Base-by-base conservation (phyloP, 352 stramenopile genomes). In the Hyphochytrium catenoides region DNA sequence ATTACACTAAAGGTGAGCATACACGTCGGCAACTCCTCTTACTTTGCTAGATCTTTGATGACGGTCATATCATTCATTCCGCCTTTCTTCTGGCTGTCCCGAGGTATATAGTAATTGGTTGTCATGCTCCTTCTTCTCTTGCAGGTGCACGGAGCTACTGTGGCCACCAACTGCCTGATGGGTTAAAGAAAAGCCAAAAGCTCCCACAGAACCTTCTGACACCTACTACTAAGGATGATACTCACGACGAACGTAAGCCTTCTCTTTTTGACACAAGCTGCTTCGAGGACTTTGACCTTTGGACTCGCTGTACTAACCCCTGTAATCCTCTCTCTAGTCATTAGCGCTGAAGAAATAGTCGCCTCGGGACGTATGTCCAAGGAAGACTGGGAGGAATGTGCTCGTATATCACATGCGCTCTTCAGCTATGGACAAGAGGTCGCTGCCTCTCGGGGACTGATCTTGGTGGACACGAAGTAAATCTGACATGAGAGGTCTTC, bases 391-490 rank as follows among this genome's bases (percentile, higher is more conserved):
- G 81, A 96, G 43, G 78, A 88, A 39, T 97, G 90, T 52, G 54
- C 60, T 36, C 51, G 73, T 34, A 88, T 92, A 34, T 64, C 90
- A 12, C 58, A 95, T 22, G 72, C 81, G 47, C 62, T 97, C 2
- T 82, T 82, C 39, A 70, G 63, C 4, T 91, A 90, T 41, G 85
- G 84, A 9, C 84, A 95, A 53, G 51, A 82, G 43, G 58, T 91
- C 42, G 88, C 89, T 0, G 54, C 63, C 7, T 51, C 78, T 43
- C 68, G 78, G 23, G 91, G 91, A 6, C 59, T 98, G 20, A 95
- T 98, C 43, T 63, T 98, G 4, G 91, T 98, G 6, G 91, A 98
- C 64, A 98, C 91, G 25, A 98, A 98, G 62, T 91, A 84, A 90
- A 60, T 78, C 87, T 44, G 74, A 74, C 11, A 65, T 62, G 27